Conservation (phyloP, 345 rosid genomes). For the Aquilaria malaccensis region DNA sequence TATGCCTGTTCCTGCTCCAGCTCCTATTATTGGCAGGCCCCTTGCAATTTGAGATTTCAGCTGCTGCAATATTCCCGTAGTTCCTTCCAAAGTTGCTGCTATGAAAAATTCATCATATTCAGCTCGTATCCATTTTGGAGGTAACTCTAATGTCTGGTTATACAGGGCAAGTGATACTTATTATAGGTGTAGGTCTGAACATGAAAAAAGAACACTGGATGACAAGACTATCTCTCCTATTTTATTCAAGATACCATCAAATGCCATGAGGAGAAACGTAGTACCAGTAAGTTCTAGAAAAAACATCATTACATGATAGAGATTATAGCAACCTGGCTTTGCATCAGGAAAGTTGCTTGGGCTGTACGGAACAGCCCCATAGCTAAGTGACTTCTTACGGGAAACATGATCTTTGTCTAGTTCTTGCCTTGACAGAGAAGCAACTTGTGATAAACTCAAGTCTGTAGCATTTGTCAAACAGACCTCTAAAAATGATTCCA, state of each 20-base stretch:
- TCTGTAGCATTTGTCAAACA: constrained; percentile 24
- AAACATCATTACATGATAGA: not conserved
- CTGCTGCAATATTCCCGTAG: constrained; percentile 53
- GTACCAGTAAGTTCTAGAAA: not conserved
- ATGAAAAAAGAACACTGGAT: no score
- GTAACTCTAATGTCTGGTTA: constrained; percentile 6
- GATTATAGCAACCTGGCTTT: constrained; percentile 51
- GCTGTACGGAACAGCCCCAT: constrained; percentile 38
- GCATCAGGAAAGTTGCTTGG: constrained; percentile 80
- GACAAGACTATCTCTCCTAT: no score
- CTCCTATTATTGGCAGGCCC: constrained; percentile 84
- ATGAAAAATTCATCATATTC: constrained; percentile 9
- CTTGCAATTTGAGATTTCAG: constrained; percentile 59
- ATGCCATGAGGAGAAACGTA: no score
- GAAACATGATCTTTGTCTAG: constrained; percentile 19
- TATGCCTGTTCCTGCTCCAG: constrained; percentile 99
- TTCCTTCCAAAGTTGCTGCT: constrained; percentile 72
- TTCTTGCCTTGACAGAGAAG: constrained; percentile 22
- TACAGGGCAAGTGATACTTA: no score
- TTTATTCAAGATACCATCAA: no score
- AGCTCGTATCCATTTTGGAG: constrained; percentile 4
- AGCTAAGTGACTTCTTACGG: constrained; percentile 16
- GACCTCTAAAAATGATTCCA: constrained; percentile 66
- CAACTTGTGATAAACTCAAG: constrained; percentile 20
- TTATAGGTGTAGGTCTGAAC: no score